Conservation (phyloP, 257 asterid genomes). For the Solanum medicagineum region DNA sequence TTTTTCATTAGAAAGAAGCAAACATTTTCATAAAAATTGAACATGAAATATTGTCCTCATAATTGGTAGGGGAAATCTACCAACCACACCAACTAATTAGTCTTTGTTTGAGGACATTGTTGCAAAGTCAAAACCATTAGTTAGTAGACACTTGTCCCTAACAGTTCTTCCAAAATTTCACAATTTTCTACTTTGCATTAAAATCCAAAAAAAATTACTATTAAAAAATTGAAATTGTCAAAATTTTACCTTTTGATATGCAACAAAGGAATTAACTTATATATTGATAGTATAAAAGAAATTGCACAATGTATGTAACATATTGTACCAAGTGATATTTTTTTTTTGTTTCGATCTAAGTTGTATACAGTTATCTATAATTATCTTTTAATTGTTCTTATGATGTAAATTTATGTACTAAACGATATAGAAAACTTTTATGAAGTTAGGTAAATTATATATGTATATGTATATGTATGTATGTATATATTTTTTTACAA, state of each 20-base stretch:
- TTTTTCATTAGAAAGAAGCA: conserved; percentile 2
- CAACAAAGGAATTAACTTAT: neutral
- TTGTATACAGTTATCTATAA: too few species aligned
- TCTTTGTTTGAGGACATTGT: conserved; percentile 17
- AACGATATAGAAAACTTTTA: too few species aligned
- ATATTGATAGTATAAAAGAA: neutral
- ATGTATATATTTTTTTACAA: too few species aligned
- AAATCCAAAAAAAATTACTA: neutral
- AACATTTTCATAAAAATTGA: conserved; percentile 17
- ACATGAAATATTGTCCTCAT: conserved; percentile 10
- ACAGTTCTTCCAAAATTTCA: neutral
- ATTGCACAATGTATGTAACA: too few species aligned
- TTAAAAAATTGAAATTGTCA: neutral
- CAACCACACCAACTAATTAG: conserved; percentile 57
- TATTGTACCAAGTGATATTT: too few species aligned
- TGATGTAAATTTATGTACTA: too few species aligned
- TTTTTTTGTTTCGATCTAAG: too few species aligned
- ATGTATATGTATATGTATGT: too few species aligned
- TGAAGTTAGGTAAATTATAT: too few species aligned
- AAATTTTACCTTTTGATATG: neutral
- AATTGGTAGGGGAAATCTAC: conserved; percentile 56
- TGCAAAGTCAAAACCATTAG: conserved; percentile 39
- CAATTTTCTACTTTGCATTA: neutral
- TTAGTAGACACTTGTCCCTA: conserved; percentile 24
- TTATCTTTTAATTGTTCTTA: too few species aligned